Conservation (phyloP, 345 rosid species). For the Citrus maxima region DNA sequence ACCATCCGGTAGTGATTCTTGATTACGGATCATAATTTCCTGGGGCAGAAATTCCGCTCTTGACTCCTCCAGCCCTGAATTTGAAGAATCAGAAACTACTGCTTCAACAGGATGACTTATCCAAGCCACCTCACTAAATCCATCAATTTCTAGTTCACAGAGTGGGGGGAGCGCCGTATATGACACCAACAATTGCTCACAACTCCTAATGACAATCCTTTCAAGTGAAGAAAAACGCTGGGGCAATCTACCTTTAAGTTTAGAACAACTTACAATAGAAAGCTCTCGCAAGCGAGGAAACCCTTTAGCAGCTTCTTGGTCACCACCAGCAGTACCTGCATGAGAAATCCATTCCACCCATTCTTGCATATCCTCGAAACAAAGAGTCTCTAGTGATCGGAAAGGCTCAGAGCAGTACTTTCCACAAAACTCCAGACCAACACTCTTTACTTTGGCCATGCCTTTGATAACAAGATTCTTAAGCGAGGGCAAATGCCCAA, state of each 20-base stretch:
- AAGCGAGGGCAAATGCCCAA: conserved; percentile 7
- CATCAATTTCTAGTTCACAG: neutral
- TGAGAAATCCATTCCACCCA: too few relatives aligned
- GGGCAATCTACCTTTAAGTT: conserved; percentile 22
- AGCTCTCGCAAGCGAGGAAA: too few relatives aligned
- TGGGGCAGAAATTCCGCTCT: too few relatives aligned
- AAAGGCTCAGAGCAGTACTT: neutral
- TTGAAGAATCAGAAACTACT: too few relatives aligned
- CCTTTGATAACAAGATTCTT: neutral
- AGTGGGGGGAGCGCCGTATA: too few relatives aligned
- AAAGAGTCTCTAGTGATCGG: neutral
- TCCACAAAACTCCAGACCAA: conserved; percentile 5
- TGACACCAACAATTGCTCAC: neutral
- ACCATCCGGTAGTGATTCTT: too few relatives aligned
- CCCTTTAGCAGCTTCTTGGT: too few relatives aligned
- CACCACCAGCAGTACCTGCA: too few relatives aligned
- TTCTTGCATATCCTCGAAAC: too few relatives aligned
- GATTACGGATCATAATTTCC: fast-evolving
- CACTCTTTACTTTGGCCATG: neutral
- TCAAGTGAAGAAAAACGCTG: neutral
- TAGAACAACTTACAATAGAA: too few relatives aligned
- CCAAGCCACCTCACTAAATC: neutral
- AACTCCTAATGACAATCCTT: neutral
- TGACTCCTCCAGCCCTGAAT: too few relatives aligned
- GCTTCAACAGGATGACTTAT: neutral